Conservation (phyloP, 345 rosid genomes). For the Salix arbutifolia region DNA sequence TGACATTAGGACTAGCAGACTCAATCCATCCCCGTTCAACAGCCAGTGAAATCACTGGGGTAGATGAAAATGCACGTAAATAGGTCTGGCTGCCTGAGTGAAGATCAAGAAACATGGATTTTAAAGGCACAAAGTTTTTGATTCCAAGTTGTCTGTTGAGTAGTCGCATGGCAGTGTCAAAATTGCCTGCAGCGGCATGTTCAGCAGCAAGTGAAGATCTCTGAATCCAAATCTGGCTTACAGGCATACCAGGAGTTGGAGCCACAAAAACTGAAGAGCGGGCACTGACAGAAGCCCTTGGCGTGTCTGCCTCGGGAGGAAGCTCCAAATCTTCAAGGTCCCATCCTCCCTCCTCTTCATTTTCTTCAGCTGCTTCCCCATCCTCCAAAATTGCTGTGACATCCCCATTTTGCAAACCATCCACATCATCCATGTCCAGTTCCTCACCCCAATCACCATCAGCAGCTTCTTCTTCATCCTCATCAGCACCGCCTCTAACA, state of each 20-base stretch:
- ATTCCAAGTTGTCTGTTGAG: slow-evolving; percentile 90
- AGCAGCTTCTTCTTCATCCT: slow-evolving; percentile 71
- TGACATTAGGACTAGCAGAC: slow-evolving; percentile 72
- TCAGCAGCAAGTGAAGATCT: slow-evolving; percentile 88
- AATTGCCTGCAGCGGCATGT: slow-evolving; percentile 88
- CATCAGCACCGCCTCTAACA: slow-evolving; percentile 51
- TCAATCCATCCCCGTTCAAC: slow-evolving; percentile 83
- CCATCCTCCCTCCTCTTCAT: slow-evolving; percentile 78
- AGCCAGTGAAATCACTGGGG: slow-evolving; percentile 75
- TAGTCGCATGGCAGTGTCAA: slow-evolving; percentile 88
- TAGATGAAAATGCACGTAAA: slow-evolving; percentile 69
- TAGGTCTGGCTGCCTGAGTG: slow-evolving; percentile 73
- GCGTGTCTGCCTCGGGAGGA: slow-evolving; percentile 82
- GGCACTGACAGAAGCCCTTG: slow-evolving; percentile 49
- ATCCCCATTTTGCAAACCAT: slow-evolving; percentile 62
- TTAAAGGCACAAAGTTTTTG: slow-evolving; percentile 66
- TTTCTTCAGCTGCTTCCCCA: slow-evolving; percentile 61
- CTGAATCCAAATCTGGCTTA: slow-evolving; percentile 85
- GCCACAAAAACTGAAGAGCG: slow-evolving; percentile 71
- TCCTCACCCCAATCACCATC: slow-evolving; percentile 88
- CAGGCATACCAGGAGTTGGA: slow-evolving; percentile 85
- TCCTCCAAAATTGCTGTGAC: slow-evolving; percentile 51
- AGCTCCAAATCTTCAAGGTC: slow-evolving; percentile 88
- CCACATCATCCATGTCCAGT: slow-evolving; percentile 64
- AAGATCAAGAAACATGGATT: slow-evolving; percentile 70